A percentile compares a stretch with the other conserved stretches of the same genome.
Conservation (phyloP, 2,329 filamentous ascomycete genomes). For the Monosporascus sp. region DNA sequence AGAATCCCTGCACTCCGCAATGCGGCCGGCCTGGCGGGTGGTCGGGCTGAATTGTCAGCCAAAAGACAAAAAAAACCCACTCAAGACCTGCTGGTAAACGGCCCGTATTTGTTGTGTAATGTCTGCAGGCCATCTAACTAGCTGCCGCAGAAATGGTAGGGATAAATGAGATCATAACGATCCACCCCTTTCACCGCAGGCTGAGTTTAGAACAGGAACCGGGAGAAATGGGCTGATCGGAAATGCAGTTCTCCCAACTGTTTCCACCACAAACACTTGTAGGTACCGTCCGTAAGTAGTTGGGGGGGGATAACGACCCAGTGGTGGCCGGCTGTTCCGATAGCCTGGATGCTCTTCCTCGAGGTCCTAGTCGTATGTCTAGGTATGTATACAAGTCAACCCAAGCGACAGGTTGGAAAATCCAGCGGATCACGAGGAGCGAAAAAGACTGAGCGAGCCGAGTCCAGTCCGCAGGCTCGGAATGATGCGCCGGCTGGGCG, state of each 20-base stretch:
- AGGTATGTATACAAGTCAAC: no score
- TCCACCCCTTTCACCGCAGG: neutral
- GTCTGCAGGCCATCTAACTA: slow-evolving; percentile 10
- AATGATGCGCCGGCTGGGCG: neutral
- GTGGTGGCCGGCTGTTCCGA: neutral
- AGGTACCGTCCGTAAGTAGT: neutral
- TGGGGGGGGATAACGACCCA: neutral
- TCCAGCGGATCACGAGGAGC: neutral
- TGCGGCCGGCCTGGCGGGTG: slow-evolving; percentile 4
- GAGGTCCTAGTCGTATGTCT: no score
- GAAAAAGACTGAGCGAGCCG: neutral
- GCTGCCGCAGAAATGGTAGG: neutral
- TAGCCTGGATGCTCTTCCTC: neutral
- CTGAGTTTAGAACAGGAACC: neutral
- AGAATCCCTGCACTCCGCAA: slow-evolving; percentile 5
- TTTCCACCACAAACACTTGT: no score
- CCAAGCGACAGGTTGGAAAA: neutral
- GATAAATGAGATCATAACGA: neutral
- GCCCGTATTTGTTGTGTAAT: slow-evolving; percentile 11
- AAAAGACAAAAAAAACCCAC: slow-evolving; percentile 10
- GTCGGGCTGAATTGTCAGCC: slow-evolving; percentile 9
- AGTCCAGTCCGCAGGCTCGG: neutral
- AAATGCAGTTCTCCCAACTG: no score
- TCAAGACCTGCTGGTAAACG: slow-evolving; percentile 13
- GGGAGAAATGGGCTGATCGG: no score